These are phyloP conservation scores for Nicotiana knightiana DNA, from an alignment of 257 asterid species.

Conservation along the genomic window DNA sequence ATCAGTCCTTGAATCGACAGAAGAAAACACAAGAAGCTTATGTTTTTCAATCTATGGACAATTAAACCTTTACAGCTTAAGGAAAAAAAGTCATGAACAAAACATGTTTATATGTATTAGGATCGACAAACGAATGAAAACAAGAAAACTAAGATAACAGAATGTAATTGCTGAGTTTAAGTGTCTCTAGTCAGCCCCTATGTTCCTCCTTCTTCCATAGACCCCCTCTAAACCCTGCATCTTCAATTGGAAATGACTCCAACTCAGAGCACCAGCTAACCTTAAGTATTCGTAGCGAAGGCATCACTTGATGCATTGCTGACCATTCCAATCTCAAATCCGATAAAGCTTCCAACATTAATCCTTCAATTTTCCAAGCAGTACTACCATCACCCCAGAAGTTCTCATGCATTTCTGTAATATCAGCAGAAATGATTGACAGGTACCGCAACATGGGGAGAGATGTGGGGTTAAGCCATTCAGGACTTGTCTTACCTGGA, in stretches of 20 bases:
- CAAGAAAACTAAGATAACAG: background rate
- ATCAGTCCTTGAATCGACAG: background rate
- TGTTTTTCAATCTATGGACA: background rate
- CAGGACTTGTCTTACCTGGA: constrained; percentile 26
- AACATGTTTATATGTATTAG: background rate
- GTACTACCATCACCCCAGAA: constrained; percentile 24
- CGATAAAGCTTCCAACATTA: constrained; percentile 23
- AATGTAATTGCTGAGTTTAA: background rate
- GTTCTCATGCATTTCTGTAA: constrained; percentile 10
- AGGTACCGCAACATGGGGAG: constrained; percentile 24
- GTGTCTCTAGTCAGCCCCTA: background rate
- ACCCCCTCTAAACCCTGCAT: constrained; percentile 34
- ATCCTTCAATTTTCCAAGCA: constrained; percentile 28
- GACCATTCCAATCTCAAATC: constrained; percentile 28
- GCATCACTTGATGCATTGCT: constrained; percentile 24
- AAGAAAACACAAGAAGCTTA: background rate
- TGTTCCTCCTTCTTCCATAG: constrained; percentile 21
- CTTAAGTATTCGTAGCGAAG: constrained; percentile 21
- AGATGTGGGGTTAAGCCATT: constrained; percentile 27
- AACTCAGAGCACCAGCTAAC: constrained; percentile 35
- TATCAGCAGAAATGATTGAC: constrained; percentile 22
- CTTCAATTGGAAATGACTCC: constrained; percentile 25
- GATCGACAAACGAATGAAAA: background rate
- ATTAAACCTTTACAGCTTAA: background rate
- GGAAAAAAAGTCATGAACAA: background rate